Base-by-base conservation (phyloP, 1,284 basidiomycete species). In the Coriolopsis trogii region DNA sequence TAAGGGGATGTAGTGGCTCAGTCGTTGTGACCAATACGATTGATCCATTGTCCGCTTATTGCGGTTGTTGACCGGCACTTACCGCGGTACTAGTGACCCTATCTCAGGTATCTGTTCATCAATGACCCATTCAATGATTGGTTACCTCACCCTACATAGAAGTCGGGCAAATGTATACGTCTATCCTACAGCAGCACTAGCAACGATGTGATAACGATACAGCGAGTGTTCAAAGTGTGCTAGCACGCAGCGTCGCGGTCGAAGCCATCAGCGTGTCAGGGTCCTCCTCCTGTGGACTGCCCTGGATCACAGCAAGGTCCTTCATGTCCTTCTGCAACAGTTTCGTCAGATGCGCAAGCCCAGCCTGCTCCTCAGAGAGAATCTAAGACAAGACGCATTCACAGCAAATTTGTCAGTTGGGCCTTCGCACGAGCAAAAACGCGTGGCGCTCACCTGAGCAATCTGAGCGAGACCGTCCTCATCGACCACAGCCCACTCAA, bases 401-500 rank as follows among this genome's bases (percentile, higher is more conserved):
- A 49, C 20, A 47, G 41, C 36, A 41, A 25, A 6, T 15, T 1
- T 23, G 28, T 29, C 41, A 46, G 36, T 6, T 29, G 48, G 50
- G 2, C 41, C 5, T 18, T 8, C 6, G 23, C 2, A 29, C 18
- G 25, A 45, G 15, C 21, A 40, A 31, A 38, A 18, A 37, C 43
- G 67, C 75, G 34, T n/a, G n/a, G n/a, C n/a, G n/a, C n/a, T n/a
- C 61, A 91, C 91, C 77, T 88, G 83, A 13, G 87, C 79, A 53
- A 95, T 83, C 64, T 89, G 84, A 25, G 82, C 78, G 57, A 95
- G 71, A 1, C 89, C 89, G 10, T 90, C 89, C 60, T 92, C 89
- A 67, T 95, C 92, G 3, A 90, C 87, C 18, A 92, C 88, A 7
- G 87, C 81, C 93, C 93, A 95, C 57, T 85, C 87, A 41, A 78